Evolutionary conservation across 2,329 filamentous ascomycete species (phyloP).

Genomic region (Penicillium sp.): DNA sequence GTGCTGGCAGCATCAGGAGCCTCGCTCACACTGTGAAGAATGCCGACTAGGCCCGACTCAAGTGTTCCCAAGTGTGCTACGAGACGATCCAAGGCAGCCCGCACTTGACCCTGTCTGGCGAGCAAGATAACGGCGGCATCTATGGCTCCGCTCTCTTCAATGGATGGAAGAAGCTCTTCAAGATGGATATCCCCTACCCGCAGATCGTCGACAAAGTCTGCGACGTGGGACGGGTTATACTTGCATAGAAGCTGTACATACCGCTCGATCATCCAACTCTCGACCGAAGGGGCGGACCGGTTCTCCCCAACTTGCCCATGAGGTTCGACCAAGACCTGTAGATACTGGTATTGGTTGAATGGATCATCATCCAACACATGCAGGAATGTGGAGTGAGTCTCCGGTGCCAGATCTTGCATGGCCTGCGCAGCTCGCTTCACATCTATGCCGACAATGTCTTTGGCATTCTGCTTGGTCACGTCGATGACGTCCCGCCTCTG

Average conservation of each 20-base stretch:
- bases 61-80: conserved; percentile 78
- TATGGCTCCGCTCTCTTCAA: conserved; percentile 86
- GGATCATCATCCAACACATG: conserved; percentile 61
- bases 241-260: conserved; percentile 92
- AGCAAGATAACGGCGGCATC: conserved; percentile 92
- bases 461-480: conserved; percentile 66
- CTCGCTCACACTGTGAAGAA: conserved; percentile 64
- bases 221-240: conserved; percentile 79
- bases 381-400: conserved; percentile 68
- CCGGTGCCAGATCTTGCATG: conserved; percentile 62
- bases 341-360: conserved; percentile 72
- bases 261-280: conserved; percentile 70
- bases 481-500: conserved; percentile 71
- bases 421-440: conserved; percentile 65
- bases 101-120: conserved; percentile 81
- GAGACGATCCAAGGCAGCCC: conserved; percentile 80
- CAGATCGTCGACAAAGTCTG: conserved; percentile 76
- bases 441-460: conserved; percentile 67
- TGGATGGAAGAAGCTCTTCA: conserved; percentile 76
- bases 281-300: conserved; percentile 35
- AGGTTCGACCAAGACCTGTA: conserved; percentile 74
- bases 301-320: conserved; percentile 40
- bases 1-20: conserved; percentile 59
- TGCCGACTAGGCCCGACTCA: conserved; percentile 73
- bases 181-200: conserved; percentile 77